Base-by-base conservation (phyloP, 495 filamentous ascomycete species). In the Daldinia childiae region DNA sequence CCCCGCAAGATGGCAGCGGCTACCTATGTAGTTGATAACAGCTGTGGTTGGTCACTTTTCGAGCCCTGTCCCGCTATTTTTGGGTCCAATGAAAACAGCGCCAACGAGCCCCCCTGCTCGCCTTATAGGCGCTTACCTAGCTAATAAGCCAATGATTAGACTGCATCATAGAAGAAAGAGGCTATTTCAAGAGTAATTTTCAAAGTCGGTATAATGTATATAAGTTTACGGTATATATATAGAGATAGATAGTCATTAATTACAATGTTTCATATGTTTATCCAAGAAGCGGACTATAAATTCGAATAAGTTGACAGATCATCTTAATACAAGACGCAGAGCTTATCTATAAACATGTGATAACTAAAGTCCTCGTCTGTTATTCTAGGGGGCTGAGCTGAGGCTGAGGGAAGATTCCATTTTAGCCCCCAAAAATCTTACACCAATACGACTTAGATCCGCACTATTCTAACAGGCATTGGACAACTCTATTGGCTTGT, bases 331-430 rank as follows among this genome's bases (percentile, higher is more conserved):
- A 17, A 8, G 15, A 7, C n/a, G 39, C 39, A 41, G 5, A 17
- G 15, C 15, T 41, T 41, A n/a, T 36, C 34, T 11, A 36, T 36
- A 36, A 36, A 14, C 34, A 36, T 36, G 34, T 36, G 11, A 14
- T 12, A 12, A n/a, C n/a, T n/a, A n/a, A n/a, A n/a, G 9, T 36
- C 34, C 3, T 36, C 34, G 11, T 36, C 34, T 14, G 12, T 36
- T 36, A 36, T 36, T 36, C 30, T 19, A 21, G 36, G 58, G 73
- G 75, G 73, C 73, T 74, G 68, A 64, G 75, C 60, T 77, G 67
- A 76, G 75, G 75, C 75, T 76, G 69, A 73, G 59, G 32, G 43
- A 15, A 64, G n/a, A 15, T 59, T 24, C 19, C 27, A 24, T 32
- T 14, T 64, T 58, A 17, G 58, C 66, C 66, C 58, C 72, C 36